phyloP scores from a whole-genome alignment of 805 yeast genomes.

The Saturnispora ahearnii region DNA sequence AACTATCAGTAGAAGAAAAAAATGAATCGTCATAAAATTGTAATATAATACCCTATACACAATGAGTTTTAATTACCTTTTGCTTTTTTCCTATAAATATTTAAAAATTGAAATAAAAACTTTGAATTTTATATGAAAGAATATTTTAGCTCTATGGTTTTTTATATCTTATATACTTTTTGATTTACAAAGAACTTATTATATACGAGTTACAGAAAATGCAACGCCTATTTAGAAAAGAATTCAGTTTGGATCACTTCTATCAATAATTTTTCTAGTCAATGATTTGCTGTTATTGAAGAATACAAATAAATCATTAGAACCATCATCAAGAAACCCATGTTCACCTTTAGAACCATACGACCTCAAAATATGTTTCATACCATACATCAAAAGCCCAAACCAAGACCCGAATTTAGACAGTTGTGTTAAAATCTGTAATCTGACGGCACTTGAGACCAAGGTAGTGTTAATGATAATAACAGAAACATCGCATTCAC shows the following conservation, averaged over 20 bases:
- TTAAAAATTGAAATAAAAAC: background rate
- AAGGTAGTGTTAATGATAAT: background rate
- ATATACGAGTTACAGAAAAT: background rate
- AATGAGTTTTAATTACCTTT: background rate
- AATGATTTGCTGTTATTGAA: slow-evolving; percentile 15
- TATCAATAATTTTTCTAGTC: slow-evolving; percentile 25
- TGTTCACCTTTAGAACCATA: slow-evolving; percentile 23
- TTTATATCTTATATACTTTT: no score
- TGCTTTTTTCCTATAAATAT: background rate
- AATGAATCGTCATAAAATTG: slow-evolving; percentile 2
- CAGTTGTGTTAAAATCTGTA: background rate
- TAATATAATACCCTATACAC: background rate
- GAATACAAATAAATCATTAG: slow-evolving; percentile 20
- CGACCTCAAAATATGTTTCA: slow-evolving; percentile 21
- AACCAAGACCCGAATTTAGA: slow-evolving; percentile 17
- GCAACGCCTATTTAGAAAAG: background rate
- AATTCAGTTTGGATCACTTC: slow-evolving; percentile 20
- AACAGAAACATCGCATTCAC: background rate
- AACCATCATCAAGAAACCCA: slow-evolving; percentile 22
- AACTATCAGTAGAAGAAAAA: slow-evolving; percentile 9
- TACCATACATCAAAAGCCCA: slow-evolving; percentile 22
- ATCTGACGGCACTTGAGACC: background rate
- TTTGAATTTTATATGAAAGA: background rate
- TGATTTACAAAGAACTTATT: no score
- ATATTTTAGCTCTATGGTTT: background rate